A percentile compares a stretch with the other conserved stretches of the same genome.
phyloP scores from a whole-genome alignment of 768 basidiomycete genomes.

The Rhizopogon roseolus region DNA sequence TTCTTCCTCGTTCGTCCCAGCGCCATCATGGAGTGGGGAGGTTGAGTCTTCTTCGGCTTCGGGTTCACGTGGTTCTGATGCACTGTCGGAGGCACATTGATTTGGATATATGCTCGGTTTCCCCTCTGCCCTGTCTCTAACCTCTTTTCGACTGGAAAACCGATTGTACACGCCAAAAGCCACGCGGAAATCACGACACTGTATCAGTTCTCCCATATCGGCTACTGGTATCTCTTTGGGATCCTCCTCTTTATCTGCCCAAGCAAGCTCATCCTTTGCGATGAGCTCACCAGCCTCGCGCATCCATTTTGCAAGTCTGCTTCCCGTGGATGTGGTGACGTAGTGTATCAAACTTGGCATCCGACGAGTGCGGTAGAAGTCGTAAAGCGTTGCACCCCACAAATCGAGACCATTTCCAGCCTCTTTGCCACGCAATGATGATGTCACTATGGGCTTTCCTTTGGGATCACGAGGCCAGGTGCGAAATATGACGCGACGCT shows the following conservation, averaged over 20 bases:
- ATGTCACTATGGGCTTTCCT: neutral
- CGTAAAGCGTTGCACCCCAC: conserved; percentile 20
- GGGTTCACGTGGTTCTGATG: conserved; percentile 3
- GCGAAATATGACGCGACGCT: conserved; percentile 14
- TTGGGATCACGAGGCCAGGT: conserved; percentile 18
- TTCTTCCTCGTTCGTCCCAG: too few relatives aligned
- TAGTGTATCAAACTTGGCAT: neutral
- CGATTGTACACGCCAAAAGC: neutral
- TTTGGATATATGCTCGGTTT: conserved; percentile 15
- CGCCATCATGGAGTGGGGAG: too few relatives aligned
- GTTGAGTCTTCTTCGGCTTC: conserved; percentile 2
- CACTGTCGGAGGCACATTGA: conserved; percentile 26
- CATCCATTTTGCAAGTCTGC: conserved; percentile 10
- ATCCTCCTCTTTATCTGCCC: conserved; percentile 17
- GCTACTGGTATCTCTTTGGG: conserved; percentile 14
- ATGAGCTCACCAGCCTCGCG: conserved; percentile 10
- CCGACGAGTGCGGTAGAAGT: conserved; percentile 13
- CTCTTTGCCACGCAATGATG: conserved; percentile 3
- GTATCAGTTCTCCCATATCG: conserved; percentile 13
- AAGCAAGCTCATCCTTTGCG: conserved; percentile 11
- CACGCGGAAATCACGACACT: conserved; percentile 5
- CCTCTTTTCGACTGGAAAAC: conserved; percentile 1
- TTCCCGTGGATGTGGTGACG: conserved; percentile 12
- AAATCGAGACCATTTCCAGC: conserved; percentile 11
- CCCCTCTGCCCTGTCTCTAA: neutral